phyloP scores from a whole-genome alignment of 345 rosid species.

The Euphorbia pulcherrima region DNA sequence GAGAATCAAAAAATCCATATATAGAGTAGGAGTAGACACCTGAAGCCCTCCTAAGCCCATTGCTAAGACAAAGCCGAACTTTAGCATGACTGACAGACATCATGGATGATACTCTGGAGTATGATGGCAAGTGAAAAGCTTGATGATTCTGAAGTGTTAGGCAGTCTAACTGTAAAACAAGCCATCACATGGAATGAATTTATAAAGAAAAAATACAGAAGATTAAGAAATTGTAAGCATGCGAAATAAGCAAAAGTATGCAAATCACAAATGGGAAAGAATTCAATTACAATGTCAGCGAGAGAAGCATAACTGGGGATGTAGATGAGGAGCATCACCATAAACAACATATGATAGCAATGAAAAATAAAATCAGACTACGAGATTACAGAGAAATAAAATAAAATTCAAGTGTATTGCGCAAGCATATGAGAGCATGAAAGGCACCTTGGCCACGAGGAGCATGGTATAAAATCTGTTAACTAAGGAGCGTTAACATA shows the following conservation, averaged over 20 bases:
- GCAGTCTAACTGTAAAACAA: constrained; percentile 39
- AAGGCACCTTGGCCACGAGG: constrained; percentile 47
- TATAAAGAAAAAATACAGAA: no score
- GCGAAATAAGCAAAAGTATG: no score
- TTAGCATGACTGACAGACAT: constrained; percentile 8
- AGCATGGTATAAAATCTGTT: no score
- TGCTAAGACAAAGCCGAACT: background rate
- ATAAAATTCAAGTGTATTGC: background rate
- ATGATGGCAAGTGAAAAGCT: constrained; percentile 19
- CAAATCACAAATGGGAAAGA: no score
- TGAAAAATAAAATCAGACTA: background rate
- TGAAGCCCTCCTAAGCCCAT: constrained; percentile 16
- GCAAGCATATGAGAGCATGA: background rate
- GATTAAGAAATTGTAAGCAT: no score
- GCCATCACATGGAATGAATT: no score
- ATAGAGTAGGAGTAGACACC: constrained; percentile 20
- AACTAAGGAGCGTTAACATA: no score
- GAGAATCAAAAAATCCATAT: constrained; percentile 22
- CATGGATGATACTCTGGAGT: constrained; percentile 21
- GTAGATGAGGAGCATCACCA: no score
- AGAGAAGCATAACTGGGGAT: no score
- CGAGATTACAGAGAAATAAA: background rate
- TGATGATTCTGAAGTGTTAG: constrained; percentile 30
- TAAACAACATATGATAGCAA: background rate
- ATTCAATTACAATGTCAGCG: no score